phyloP scores from a whole-genome alignment of 2,329 filamentous ascomycete genomes.

The Escovopsis sp. region DNA sequence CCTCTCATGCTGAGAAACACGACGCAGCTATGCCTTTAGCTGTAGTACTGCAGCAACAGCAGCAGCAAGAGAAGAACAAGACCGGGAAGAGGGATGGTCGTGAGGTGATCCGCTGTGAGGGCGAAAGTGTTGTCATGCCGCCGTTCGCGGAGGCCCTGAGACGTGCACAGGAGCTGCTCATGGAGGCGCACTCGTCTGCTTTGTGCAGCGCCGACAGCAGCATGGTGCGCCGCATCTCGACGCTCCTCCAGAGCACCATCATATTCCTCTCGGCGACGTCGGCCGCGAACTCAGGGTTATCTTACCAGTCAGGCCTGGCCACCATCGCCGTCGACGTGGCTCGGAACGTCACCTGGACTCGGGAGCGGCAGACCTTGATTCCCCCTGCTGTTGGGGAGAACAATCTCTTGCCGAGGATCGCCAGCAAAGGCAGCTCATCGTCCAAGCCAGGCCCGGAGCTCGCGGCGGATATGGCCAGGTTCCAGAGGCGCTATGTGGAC shows the following conservation, averaged over 20 bases:
- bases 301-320: conserved; percentile 39
- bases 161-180: conserved; percentile 49
- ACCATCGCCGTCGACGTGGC: conserved; percentile 54
- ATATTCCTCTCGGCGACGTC: conserved; percentile 50
- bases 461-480: conserved; percentile 40
- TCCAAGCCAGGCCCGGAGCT: conserved; percentile 29
- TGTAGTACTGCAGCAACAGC: conserved; percentile 22
- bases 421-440: conserved; percentile 13
- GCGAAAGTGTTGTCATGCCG: conserved; percentile 11
- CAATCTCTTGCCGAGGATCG: background rate
- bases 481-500: conserved; percentile 71
- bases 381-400: background rate
- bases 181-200: conserved; percentile 45
- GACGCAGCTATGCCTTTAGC: conserved; percentile 19
- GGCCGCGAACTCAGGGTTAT: conserved; percentile 27
- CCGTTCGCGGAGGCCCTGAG: conserved; percentile 44
- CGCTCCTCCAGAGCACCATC: conserved; percentile 47
- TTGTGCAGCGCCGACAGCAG: conserved; percentile 38
- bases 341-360: conserved; percentile 50
- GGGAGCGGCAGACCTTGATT: conserved; percentile 43
- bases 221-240: conserved; percentile 46
- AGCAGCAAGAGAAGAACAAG: conserved; percentile 12
- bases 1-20: conserved; percentile 21
- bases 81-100: conserved; percentile 10
- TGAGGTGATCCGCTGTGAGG: no score